Evolutionary conservation across 768 basidiomycete species (phyloP), one percentile per base, ranked within the genome.

Genomic region (Mycena filopes): DNA sequence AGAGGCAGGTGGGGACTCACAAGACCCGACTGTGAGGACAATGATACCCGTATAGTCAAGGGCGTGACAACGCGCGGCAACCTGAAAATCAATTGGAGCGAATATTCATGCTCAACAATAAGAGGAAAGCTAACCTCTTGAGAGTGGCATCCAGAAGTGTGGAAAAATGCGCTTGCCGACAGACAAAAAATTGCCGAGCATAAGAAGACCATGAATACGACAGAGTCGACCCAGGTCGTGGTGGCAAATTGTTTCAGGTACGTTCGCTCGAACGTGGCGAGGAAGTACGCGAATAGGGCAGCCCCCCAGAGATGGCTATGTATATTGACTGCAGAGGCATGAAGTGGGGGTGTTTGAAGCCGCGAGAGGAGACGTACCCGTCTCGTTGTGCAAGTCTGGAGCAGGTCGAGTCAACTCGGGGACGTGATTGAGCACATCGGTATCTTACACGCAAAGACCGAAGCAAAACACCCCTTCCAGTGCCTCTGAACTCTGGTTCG

Each of bases 21-120:
- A 67, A 48, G 36, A 45, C 55, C 51, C 66, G 26, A 47, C 67
- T 53, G 60, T 50, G 55, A 68, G 54, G 18, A 81, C 55, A 51
- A 91, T 85, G 67, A 97, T 97, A 13, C 95, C 95, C 29, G 91
- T 79, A 75, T 96, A 92, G 77, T 92, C 93, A 47, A 91, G 78
- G 18, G 84, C 82, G 74, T 91, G 86, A 73, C 88, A 94, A 55
- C 78, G 78, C 40, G 82, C 76, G 29, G 86, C 80, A 45, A 90
- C 85, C 91, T 92, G 64, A 29, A 58, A 20, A 20, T 18, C n/a
- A 9, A 46, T 48, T 11, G 47, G 63, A 65, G 46, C 31, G 41
- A 28, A 51, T 20, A 38, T 42, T 46, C 42, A 60, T n/a, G n/a
- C n/a, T n/a, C 58, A 56, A 69, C 46, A 46, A 62, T 29, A 29